phyloP scores from a whole-genome alignment of 23 red algal species.

The Agarophyton chilense region DNA sequence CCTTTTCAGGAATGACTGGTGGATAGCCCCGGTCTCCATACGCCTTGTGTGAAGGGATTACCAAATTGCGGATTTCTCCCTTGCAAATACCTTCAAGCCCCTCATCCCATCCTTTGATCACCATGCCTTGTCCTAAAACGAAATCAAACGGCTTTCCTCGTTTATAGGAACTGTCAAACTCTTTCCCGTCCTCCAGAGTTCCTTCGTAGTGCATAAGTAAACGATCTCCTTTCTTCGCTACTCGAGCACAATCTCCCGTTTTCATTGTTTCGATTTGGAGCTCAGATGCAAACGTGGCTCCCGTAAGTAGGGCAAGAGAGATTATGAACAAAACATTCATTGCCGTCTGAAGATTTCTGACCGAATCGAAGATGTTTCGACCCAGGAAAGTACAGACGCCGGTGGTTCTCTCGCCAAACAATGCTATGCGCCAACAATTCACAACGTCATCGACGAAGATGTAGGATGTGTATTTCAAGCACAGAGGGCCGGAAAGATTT shows the following conservation, averaged over 20 bases:
- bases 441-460: too few species aligned
- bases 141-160: constrained; percentile 76
- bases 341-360: too few species aligned
- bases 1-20: constrained; percentile 58
- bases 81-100: constrained; percentile 75
- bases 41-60: constrained; percentile 62
- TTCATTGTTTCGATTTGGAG: constrained; percentile 53
- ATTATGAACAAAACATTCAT: too few species aligned
- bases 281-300: too few species aligned
- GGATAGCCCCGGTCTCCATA: constrained; percentile 69
- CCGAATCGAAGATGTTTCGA: too few species aligned
- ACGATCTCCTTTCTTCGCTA: constrained; percentile 55
- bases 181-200: constrained; percentile 64
- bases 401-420: too few species aligned
- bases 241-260: constrained; percentile 36
- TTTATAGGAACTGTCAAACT: constrained; percentile 85
- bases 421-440: too few species aligned
- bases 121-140: constrained; percentile 75
- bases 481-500: too few species aligned
- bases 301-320: too few species aligned
- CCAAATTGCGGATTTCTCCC: constrained; percentile 70
- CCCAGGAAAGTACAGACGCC: too few species aligned
- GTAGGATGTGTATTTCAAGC: too few species aligned
- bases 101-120: constrained; percentile 88
- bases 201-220: constrained; percentile 68